Evolutionary conservation across 139 green algal species (phyloP), one percentile per base, ranked within the genome.

Genomic region (Chlorella sp.): DNA sequence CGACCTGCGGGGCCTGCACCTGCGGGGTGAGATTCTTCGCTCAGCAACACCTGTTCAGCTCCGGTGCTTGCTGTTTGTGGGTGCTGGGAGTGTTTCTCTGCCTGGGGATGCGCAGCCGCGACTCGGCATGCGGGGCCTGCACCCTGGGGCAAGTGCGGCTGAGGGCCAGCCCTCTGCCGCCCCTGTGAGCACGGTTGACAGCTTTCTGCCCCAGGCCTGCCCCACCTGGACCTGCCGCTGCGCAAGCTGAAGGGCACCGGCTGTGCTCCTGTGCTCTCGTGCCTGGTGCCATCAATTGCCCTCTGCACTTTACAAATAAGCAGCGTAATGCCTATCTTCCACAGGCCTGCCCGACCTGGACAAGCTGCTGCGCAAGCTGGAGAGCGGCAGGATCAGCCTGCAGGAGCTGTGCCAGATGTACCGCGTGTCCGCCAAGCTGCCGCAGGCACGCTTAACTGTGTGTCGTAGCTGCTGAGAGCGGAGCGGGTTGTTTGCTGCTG

Each of bases 401-500:
- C 79, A 89, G 39, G 96, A 99, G 81, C 92, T 99, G 81, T 98
- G 95, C 89, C 91, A 95, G 86, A 92, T 99, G 84, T 99, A 99
- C 89, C 88, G 96, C 30, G 95, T 91, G n/a, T 94, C 87, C 28
- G 88, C 88, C 36, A 87, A 88, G 18, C 89, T 99, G 85, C 94
- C 95, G 25, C 76, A 95, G 23, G 92, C 51, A 60, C 11, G 44
- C 11, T 17, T 7, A 7, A 11, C 11, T 7, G 11, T 11, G 7
- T 17, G 7, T 55, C 44, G 44, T n/a, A n/a, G n/a, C n/a, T n/a
- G n/a, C n/a, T n/a, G n/a, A n/a, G 44, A 9, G 44, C 44, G 6
- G 44, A 16, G 44, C 44, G 44, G 44, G 7, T 51, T 51, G 6
- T 6, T 9, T 51, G 44, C 44, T 51, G 44, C 44, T 51, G 44